Evolutionary conservation across 192 early-diverging fungal species (phyloP).

Genomic region (Backusella psychrophila): DNA sequence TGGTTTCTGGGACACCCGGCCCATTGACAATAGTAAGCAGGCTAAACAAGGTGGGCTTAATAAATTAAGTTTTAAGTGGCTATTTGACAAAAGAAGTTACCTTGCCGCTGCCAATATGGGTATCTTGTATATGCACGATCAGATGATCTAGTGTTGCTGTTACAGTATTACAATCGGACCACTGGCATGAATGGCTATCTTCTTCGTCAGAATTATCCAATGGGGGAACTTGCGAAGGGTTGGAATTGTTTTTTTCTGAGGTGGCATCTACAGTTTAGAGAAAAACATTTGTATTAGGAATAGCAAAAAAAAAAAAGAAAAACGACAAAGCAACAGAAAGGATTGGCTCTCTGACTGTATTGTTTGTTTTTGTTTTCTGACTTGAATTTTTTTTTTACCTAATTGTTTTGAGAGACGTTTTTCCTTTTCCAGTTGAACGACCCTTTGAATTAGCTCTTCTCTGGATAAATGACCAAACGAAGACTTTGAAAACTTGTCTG

Average conservation of each 20-base stretch:
- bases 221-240: background rate
- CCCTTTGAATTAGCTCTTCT: conserved; percentile 20
- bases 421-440: conserved; percentile 28
- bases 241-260: background rate
- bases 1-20: conserved; percentile 43
- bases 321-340: background rate
- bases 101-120: conserved; percentile 54
- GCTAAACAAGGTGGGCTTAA: conserved; percentile 19
- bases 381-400: conserved; percentile 5
- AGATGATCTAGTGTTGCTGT: conserved; percentile 16
- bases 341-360: background rate
- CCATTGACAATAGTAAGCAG: conserved; percentile 48
- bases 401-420: conserved; percentile 4
- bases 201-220: conserved; percentile 7
- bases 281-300: background rate
- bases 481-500: background rate
- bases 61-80: background rate
- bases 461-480: conserved; percentile 16
- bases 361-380: background rate
- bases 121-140: conserved; percentile 46
- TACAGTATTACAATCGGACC: conserved; percentile 9
- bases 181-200: conserved; percentile 5
- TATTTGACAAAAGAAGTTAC: conserved; percentile 20
- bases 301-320: background rate
- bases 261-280: background rate